A percentile compares a stretch with the other conserved stretches of the same genome.
Evolutionary conservation across 768 basidiomycete species (phyloP).

Genomic region (Suillus hirtellus): DNA sequence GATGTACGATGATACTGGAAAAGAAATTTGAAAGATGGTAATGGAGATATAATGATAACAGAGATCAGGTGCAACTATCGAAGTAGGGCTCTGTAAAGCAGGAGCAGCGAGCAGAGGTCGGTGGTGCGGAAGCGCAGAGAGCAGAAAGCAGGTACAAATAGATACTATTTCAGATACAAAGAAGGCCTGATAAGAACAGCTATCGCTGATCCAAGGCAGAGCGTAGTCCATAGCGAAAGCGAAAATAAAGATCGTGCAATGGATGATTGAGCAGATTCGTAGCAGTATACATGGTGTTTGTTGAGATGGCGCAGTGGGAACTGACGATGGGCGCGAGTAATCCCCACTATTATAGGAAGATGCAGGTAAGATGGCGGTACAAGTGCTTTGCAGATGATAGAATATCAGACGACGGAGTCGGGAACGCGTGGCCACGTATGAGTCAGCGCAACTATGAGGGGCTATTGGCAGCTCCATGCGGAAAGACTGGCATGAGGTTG

Average conservation of each 20-base stretch:
- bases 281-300: slow-evolving; percentile 28
- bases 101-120: slow-evolving; percentile 17
- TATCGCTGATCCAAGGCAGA: slow-evolving; percentile 29
- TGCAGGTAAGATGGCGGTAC: slow-evolving; percentile 30
- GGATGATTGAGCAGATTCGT: slow-evolving; percentile 23
- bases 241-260: slow-evolving; percentile 22
- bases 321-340: slow-evolving; percentile 22
- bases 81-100: slow-evolving; percentile 19
- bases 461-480: slow-evolving; percentile 25
- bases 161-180: slow-evolving; percentile 21
- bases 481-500: slow-evolving; percentile 63
- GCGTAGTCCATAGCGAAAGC: slow-evolving; percentile 31
- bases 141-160: slow-evolving; percentile 18
- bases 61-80: slow-evolving; percentile 19
- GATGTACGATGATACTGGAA: not conserved
- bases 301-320: slow-evolving; percentile 27
- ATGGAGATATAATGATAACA: slow-evolving; percentile 13
- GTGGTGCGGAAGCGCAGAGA: no score
- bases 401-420: slow-evolving; percentile 14
- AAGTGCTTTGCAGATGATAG: slow-evolving; percentile 18
- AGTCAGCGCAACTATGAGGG: slow-evolving; percentile 15
- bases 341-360: slow-evolving; percentile 32
- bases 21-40: slow-evolving; percentile 9
- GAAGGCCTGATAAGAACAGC: slow-evolving; percentile 10
- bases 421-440: not conserved